Percentiles rank a stretch among this genome's conserved stretches.
Evolutionary conservation across 306 rosid genomes (phyloP).

Genomic region (Quercus ilex): DNA sequence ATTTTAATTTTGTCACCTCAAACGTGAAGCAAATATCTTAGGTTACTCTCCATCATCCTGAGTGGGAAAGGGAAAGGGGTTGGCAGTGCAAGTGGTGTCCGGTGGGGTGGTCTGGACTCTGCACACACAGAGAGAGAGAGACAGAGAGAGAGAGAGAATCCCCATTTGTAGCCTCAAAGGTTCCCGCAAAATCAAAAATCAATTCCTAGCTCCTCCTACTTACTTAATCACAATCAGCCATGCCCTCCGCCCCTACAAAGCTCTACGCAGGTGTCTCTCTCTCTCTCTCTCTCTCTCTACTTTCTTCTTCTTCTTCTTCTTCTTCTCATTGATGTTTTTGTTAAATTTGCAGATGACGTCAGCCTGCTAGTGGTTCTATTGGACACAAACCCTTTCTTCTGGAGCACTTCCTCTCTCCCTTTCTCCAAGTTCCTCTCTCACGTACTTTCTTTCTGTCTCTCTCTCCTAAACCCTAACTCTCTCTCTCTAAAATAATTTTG

Average conservation of each 20-base stretch:
- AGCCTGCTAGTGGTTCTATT: constrained; percentile 77
- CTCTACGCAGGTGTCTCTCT: constrained; percentile 55
- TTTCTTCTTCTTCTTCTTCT: not conserved
- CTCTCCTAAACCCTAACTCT: constrained; percentile 12
- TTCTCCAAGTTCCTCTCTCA: constrained; percentile 86
- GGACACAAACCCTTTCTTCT: constrained; percentile 88
- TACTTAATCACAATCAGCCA: constrained; percentile 9
- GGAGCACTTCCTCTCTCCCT: constrained; percentile 62
- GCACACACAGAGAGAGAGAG: too few species aligned
- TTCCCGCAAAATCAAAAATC: not conserved
- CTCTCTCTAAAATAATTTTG: not conserved
- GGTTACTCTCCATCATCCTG: too few species aligned
- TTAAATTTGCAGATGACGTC: constrained; percentile 70
- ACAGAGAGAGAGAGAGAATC: too few species aligned
- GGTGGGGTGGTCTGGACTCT: too few species aligned
- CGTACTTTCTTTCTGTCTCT: constrained; percentile 28
- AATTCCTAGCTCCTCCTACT: not conserved
- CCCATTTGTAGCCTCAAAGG: too few species aligned
- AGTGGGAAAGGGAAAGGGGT: too few species aligned
- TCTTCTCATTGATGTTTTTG: not conserved
- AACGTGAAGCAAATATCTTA: too few species aligned
- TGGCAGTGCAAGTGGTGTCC: too few species aligned
- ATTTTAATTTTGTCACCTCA: too few species aligned
- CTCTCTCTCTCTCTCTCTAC: not conserved
- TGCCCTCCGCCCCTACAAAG: constrained; percentile 80